A percentile compares a stretch with the other conserved stretches of the same genome.
Conservation (phyloP, 1,284 basidiomycete genomes). For the Earliella scabrosa region DNA sequence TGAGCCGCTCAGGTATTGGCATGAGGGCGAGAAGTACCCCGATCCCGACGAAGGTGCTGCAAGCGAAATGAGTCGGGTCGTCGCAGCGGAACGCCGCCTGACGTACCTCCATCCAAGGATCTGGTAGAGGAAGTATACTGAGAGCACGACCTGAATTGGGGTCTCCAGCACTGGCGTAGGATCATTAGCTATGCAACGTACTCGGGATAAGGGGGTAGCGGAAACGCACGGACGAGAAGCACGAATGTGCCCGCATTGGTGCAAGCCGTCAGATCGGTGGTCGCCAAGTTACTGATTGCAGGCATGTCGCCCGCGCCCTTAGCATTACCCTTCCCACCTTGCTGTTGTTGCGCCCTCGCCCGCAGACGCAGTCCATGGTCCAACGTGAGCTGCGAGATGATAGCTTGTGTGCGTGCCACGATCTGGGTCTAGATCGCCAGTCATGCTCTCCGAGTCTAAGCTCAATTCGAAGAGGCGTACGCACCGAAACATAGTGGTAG, state of each 20-base stretch:
- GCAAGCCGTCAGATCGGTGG: constrained; percentile 38
- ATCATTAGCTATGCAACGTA: no score
- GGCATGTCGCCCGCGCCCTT: constrained; percentile 29
- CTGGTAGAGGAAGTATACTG: constrained; percentile 45
- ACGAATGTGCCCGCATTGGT: constrained; percentile 37
- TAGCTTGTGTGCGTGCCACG: constrained; percentile 56
- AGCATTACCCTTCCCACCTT: constrained; percentile 37
- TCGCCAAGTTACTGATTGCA: constrained; percentile 46
- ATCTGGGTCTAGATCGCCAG: constrained; percentile 37
- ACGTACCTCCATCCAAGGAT: constrained; percentile 49
- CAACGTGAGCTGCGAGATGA: constrained; percentile 70
- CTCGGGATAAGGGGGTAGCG: no score
- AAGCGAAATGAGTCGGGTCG: neutral
- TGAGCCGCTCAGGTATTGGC: constrained; percentile 3
- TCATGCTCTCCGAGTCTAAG: no score
- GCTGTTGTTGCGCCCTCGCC: constrained; percentile 48
- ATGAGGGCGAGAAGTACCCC: constrained; percentile 3
- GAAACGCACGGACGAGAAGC: constrained; percentile 21
- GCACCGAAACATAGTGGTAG: constrained; percentile 31
- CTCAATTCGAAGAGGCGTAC: neutral
- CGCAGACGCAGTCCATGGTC: constrained; percentile 69
- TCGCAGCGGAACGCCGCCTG: neutral
- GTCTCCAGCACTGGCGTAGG: constrained; percentile 31
- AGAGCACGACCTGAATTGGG: constrained; percentile 41
- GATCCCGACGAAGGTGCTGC: neutral